Evolutionary conservation across 2,329 filamentous ascomycete species (phyloP), one percentile per base, ranked within the genome.

Genomic region (Sclerotinia spermophila): DNA sequence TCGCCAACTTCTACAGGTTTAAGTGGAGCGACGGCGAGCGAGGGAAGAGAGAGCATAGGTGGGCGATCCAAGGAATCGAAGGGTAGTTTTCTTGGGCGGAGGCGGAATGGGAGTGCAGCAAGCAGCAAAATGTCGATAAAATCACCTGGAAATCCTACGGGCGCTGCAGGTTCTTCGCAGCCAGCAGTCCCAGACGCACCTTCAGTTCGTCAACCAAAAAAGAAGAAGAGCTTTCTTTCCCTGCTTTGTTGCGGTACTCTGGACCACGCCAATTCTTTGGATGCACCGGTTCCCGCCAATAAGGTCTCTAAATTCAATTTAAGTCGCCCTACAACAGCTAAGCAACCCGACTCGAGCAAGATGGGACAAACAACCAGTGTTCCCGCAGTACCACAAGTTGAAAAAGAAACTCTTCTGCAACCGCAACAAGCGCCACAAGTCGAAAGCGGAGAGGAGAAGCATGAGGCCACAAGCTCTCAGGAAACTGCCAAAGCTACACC

Each of bases 31-130:
- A 89, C 87, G 67, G 85, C 84, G 70, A 85, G 83, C 80, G 87
- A 89, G 75, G 82, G 85, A 70, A 83, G 85, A 79, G 88, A 88
- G 76, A 90, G 87, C 78, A 87, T 89, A 76, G 86, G 86, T 75
- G 85, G 86, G 71, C 84, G 85, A 75, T 92, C 90, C 64, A 90
- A 88, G 80, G 88, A 87, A 75, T 90, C 87, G 72, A 89, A 86
- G 81, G 83, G 84, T 75, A 92, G 89, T 81, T 87, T 90, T 76
- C 81, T 88, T 69, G 88, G 85, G 73, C 84, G 86, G 74, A 85
- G 86, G 77, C 84, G 88, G 77, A 91, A 91, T 81, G 87, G 88
- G 76, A 92, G 89, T 81, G 85, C 87, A 73, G 88, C 87, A 75
- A 92, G 89, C 82, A 89, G 78, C 73, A 88, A 81, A 84, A 85